Base-by-base conservation (phyloP, 306 rosid genomes). In the Heteromeles arbutifolia region DNA sequence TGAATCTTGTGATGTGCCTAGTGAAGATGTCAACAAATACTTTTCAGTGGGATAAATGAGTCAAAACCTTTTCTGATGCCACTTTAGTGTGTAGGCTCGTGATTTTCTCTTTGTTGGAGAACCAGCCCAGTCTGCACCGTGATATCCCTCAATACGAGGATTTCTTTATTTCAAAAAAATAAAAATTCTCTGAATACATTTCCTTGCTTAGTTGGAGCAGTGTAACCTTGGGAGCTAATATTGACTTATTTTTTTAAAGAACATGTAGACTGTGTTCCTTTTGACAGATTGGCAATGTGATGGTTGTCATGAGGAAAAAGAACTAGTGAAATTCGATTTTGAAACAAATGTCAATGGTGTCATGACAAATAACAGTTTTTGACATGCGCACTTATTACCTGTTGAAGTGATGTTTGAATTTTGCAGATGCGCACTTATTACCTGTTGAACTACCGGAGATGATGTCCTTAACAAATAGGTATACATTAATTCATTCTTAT, bases 391-490 rank as follows among this genome's bases (percentile, higher is more conserved):
- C 37, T 32, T 32, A 32, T 32, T 32, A 32, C 37, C 37, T 32
- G 39, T 34, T 34, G 39, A 6, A 34, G 39, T 34, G 39, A 34
- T 34, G 57, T 54, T 77, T 37, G 25, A 32, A 70, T 67, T 82
- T 75, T 82, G 65, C 90, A 94, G 98, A 90, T 80, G 97, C 95
- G 39, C 98, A 94, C 83, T 85, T 94, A 64, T 74, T 94, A 67
- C 95, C 98, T 39, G 90, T 91, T 53, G 95, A 94, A 69, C 84
- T 94, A 85, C 97, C 97, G 17, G 98, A 92, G 85, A 85, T 86
- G 58, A 32, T 80, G 53, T 85, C 97, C 43, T 73, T 82, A 85
- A 88, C 94, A 12, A 86, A 88, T 82, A 90, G 98, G 98, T 94
- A 90, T 65, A 68, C 66, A 68, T 54, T 54, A 25, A 31, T 11